These are phyloP conservation scores for Alternaria viburni DNA, from an alignment of 2,329 filamentous ascomycete genomes.

Conservation along the genomic window DNA sequence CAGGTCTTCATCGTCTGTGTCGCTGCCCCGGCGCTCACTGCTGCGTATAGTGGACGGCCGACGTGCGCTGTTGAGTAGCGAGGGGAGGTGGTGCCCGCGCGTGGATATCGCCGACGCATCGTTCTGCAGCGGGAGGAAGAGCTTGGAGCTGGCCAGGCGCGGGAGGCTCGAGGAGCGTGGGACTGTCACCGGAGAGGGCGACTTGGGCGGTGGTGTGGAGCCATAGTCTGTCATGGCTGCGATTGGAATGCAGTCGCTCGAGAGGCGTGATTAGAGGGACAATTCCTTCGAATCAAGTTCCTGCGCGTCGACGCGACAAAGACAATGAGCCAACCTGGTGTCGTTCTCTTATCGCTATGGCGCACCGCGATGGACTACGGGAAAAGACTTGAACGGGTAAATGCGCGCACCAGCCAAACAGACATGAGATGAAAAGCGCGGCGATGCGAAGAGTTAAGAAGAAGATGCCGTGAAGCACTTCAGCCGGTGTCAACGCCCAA, in stretches of 20 bases:
- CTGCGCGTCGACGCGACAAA: constrained; percentile 5
- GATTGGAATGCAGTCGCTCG: background rate
- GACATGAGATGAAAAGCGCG: background rate
- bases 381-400: background rate
- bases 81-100: constrained; percentile 53
- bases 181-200: constrained; percentile 20
- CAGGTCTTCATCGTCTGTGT: constrained; percentile 40
- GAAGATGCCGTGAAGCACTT: constrained; percentile 4
- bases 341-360: constrained; percentile 3
- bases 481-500: constrained; percentile 1
- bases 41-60: constrained; percentile 41
- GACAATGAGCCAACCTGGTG: background rate
- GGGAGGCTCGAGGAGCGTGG: constrained; percentile 35
- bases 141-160: constrained; percentile 45
- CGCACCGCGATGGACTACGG: background rate
- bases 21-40: constrained; percentile 37
- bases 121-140: constrained; percentile 51
- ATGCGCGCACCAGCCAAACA: background rate
- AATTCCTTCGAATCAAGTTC: background rate
- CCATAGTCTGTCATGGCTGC: constrained; percentile 25
- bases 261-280: constrained; percentile 1
- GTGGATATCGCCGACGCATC: constrained; percentile 49
- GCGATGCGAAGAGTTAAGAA: background rate
- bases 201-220: constrained; percentile 23
- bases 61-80: constrained; percentile 31